Evolutionary conservation across 2,329 filamentous ascomycete genomes (phyloP).

Genomic region (Aureobasidium sp.): DNA sequence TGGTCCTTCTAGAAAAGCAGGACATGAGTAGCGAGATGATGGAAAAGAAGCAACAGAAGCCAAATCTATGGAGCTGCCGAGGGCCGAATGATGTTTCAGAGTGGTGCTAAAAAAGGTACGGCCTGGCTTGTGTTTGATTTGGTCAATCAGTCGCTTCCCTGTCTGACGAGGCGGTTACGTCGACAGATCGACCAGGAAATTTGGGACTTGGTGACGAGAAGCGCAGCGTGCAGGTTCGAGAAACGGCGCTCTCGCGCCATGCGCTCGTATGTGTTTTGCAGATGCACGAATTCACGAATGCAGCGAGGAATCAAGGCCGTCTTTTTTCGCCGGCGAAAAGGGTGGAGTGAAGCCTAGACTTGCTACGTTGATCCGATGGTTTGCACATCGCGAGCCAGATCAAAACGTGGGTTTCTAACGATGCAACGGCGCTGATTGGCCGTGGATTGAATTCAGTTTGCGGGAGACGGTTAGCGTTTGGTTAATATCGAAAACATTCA

Average conservation of each 20-base stretch:
- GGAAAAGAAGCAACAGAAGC: neutral
- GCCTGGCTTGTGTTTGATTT: constrained; percentile 9
- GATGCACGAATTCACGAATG: neutral
- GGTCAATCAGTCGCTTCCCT: neutral
- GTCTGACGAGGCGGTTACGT: neutral
- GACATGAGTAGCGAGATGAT: neutral
- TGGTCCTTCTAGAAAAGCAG: neutral
- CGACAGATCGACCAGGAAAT: neutral
- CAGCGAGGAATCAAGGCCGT: neutral
- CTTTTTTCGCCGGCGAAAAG: neutral
- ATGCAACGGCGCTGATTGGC: neutral
- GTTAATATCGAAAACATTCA: neutral
- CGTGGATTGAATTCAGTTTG: neutral
- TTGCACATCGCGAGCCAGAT: constrained; percentile 9
- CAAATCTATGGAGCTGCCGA: constrained; percentile 2
- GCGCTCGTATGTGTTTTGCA: neutral
- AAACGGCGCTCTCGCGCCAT: neutral
- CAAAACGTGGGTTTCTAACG: neutral
- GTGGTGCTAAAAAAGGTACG: constrained; percentile 2
- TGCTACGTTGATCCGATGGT: neutral
- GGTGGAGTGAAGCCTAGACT: neutral
- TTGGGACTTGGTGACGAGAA: neutral
- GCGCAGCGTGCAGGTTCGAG: neutral
- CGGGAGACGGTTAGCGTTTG: neutral
- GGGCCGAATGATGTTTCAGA: neutral